phyloP scores from a whole-genome alignment of 1,139 yeast genomes.

The Magnusiomyces magnusii region DNA sequence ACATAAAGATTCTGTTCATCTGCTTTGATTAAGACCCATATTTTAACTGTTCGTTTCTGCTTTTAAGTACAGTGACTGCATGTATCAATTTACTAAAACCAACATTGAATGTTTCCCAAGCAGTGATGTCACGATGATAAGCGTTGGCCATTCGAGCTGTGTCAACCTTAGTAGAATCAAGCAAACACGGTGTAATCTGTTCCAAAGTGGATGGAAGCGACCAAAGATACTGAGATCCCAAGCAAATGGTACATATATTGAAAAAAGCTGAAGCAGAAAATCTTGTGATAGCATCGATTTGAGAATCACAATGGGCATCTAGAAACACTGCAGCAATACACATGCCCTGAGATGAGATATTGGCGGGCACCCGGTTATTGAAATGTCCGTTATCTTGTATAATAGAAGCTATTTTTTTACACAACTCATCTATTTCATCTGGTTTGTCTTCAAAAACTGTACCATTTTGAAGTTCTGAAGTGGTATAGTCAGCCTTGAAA shows the following conservation, averaged over 20 bases:
- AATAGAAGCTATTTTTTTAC: too few relatives aligned
- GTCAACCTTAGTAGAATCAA: constrained; percentile 60
- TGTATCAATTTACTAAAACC: constrained; percentile 94
- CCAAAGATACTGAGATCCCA: constrained; percentile 89
- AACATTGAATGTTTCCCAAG: constrained; percentile 83
- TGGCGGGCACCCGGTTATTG: too few relatives aligned
- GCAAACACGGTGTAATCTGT: constrained; percentile 55
- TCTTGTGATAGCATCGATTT: constrained; percentile 86
- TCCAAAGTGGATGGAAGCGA: constrained; percentile 83
- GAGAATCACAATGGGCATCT: constrained; percentile 78
- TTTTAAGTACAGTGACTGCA: constrained; percentile 79
- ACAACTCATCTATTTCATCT: too few relatives aligned
- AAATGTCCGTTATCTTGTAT: too few relatives aligned
- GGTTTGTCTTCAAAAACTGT: too few relatives aligned
- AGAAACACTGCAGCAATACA: constrained; percentile 85
- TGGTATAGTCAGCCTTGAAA: constrained; percentile 55
- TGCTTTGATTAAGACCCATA: too few relatives aligned
- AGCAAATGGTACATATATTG: constrained; percentile 72
- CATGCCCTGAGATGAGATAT: too few relatives aligned
- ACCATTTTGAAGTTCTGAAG: too few relatives aligned
- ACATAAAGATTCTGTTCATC: constrained; percentile 64
- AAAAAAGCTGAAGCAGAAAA: constrained; percentile 78
- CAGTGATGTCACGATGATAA: constrained; percentile 69
- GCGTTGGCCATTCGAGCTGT: constrained; percentile 80
- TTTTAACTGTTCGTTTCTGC: too few relatives aligned